A percentile compares a stretch with the other conserved stretches of the same genome.
Conservation (phyloP, 2,329 filamentous ascomycete genomes). For the Colletotrichum truncatum region DNA sequence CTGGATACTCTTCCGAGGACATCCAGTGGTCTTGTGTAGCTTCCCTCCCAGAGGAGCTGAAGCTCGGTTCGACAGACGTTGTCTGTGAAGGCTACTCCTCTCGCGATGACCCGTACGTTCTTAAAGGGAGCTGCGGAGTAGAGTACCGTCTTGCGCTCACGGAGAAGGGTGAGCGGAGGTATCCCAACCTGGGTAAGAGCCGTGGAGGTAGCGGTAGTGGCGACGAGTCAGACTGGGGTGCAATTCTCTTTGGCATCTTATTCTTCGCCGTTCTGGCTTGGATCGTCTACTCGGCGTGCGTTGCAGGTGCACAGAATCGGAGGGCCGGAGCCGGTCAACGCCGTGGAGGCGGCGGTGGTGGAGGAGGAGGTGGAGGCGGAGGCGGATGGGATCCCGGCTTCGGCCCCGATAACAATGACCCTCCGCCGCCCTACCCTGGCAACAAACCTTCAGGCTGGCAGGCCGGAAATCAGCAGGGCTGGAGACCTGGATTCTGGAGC, state of each 20-base stretch:
- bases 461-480: conserved; percentile 52
- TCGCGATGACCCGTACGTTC: conserved; percentile 82
- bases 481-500: conserved; percentile 80
- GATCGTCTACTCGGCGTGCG: conserved; percentile 69
- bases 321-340: conserved; percentile 43
- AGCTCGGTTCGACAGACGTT: conserved; percentile 87
- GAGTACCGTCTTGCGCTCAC: conserved; percentile 87
- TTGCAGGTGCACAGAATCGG: conserved; percentile 30
- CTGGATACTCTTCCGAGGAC: conserved; percentile 81
- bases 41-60: conserved; percentile 66
- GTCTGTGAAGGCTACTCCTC: conserved; percentile 88
- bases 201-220: conserved; percentile 44
- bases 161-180: conserved; percentile 75
- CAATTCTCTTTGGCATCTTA: conserved; percentile 65
- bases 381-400: conserved; percentile 48
- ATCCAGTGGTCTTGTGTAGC: conserved; percentile 91
- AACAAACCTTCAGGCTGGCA: conserved; percentile 45
- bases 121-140: conserved; percentile 92
- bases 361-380: conserved; percentile 53
- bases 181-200: conserved; percentile 62
- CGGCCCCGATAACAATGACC: conserved; percentile 51
- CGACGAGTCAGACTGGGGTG: conserved; percentile 43
- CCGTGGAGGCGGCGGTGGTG: conserved; percentile 49
- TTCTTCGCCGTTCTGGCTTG: conserved; percentile 68
- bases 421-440: conserved; percentile 63